Evolutionary conservation across 2,329 filamentous ascomycete genomes (phyloP), one percentile per base, ranked within the genome.

Genomic region (Coleophoma crateriformis): DNA sequence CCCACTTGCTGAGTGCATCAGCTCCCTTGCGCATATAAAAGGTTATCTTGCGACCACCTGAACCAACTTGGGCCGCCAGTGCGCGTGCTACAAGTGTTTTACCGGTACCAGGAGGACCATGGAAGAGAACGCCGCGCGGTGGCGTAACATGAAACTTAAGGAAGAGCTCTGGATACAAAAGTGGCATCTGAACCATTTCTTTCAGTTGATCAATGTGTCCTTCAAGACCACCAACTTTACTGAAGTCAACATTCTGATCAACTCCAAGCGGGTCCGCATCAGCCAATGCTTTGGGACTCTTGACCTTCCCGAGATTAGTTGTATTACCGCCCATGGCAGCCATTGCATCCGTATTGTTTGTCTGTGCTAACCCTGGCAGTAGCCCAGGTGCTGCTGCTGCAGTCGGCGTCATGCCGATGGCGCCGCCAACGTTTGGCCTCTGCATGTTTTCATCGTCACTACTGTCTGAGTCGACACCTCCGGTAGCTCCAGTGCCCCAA

Each of bases 21-120:
- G 94, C 95, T 65, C 94, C 95, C 70, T 99, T 99, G 53, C 94
- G 87, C 94, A 99, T 99, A 70, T 97, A 99, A 61, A 99, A 99
- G 0, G 91, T 97, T 55, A 99, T 94, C 67, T 97, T 97, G 58
- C 87, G 85, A 19, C 92, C 92, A 45, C 92, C 87, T 12, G 87
- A 83, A 55, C 90, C 91, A 51, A 96, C 87, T 53, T 88, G 95
- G 49, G 94, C 95, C 45, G 95, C 91, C 43, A 99, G 75, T 39
- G 94, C 94, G 61, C 94, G 83, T 47, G 95, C 94, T 53, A 99
- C 80, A n/a, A 99, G 76, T 12, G 94, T 99, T 73, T 67, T 99
- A 78, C 94, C 94, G 14, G 94, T 99, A 67, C 94, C 94, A 5
- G 95, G 94, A 48, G 94, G 94, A 33, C 94, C 94, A 65, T 99